Conservation (phyloP, 164 flowering plant genomes). For the Saururus chinensis region DNA sequence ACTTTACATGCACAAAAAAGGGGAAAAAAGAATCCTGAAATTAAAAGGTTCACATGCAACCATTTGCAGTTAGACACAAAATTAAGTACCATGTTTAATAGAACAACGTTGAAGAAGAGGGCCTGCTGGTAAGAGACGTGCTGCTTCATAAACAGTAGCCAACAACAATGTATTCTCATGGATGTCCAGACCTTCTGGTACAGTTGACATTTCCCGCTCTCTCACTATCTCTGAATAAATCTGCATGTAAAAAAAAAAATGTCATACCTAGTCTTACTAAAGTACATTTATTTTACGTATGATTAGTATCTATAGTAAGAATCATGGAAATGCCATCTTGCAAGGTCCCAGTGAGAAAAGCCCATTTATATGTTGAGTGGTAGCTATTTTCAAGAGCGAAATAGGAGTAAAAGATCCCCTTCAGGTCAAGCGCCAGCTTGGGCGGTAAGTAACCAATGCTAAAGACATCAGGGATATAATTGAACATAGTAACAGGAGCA, state of each 20-base stretch:
- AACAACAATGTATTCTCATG: conserved; percentile 31
- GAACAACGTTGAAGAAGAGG: conserved; percentile 66
- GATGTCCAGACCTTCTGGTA: conserved; percentile 18
- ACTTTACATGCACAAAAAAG: not conserved
- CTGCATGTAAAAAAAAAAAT: conserved; percentile 29
- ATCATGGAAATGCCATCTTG: conserved; percentile 40
- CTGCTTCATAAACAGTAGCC: conserved; percentile 65
- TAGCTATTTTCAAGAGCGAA: too few species aligned
- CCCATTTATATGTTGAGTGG: too few species aligned
- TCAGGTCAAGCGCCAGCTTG: too few species aligned
- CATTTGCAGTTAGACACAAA: not conserved
- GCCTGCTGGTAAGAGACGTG: conserved; percentile 55
- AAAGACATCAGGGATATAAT: too few species aligned
- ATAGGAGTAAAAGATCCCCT: too few species aligned
- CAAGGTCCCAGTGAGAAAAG: conserved; percentile 20
- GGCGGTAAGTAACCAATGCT: too few species aligned
- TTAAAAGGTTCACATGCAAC: not conserved
- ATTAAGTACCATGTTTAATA: conserved; percentile 31
- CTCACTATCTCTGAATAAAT: conserved; percentile 38
- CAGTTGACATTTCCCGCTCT: conserved; percentile 13
- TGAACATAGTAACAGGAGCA: too few species aligned
- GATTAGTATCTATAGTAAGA: too few species aligned
- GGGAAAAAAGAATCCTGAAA: not conserved
- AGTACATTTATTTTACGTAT: not conserved
- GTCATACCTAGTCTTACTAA: not conserved